Evolutionary conservation across 2,329 filamentous ascomycete species (phyloP), one percentile per base, ranked within the genome.

Genomic region (Talaromyces piceae): DNA sequence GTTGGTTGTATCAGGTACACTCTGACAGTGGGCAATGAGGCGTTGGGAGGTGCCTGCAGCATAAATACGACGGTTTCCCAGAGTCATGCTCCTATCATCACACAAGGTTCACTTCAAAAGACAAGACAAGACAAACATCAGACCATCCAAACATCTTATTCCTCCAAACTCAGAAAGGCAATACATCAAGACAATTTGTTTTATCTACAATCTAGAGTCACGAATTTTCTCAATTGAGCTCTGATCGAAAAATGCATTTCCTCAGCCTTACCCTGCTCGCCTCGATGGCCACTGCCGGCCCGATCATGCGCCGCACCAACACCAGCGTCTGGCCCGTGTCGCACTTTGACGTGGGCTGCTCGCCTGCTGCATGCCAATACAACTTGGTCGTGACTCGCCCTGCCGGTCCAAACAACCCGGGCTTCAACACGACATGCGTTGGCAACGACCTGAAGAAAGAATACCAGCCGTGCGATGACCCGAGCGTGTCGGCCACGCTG

Each of bases 391-490:
- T 70, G 45, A 41, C 41, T 25, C 62, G 62, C 20, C 26, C 56
- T 12, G 51, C 50, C 5, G 61, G 62, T 16, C 13, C 50, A 7
- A 64, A 64, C 50, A 64, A 62, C 4, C 67, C 67, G 5, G 61
- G 57, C 18, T 70, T 70, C 59, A 61, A 60, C 45, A 66, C 67
- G 33, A 58, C 58, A 47, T 70, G 67, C 58, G 56, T 57, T 31
- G 66, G 66, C 16, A 57, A 57, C 23, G 58, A 59, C 23, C 50
- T 41, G 22, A 45, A 63, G 28, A 45, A 52, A 2, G 59, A 58
- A 16, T 55, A 57, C 49, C 46, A 54, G 12, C 18, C 49, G 8
- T 70, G 67, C 53, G 54, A 56, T 16, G 54, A 66, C 57, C 31
- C 23, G 26, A 43, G 39, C 1, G 46, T 56, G 31, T 43, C 41